Evolutionary conservation across 768 basidiomycete species (phyloP).

Genomic region (Wakefieldia striispora): DNA sequence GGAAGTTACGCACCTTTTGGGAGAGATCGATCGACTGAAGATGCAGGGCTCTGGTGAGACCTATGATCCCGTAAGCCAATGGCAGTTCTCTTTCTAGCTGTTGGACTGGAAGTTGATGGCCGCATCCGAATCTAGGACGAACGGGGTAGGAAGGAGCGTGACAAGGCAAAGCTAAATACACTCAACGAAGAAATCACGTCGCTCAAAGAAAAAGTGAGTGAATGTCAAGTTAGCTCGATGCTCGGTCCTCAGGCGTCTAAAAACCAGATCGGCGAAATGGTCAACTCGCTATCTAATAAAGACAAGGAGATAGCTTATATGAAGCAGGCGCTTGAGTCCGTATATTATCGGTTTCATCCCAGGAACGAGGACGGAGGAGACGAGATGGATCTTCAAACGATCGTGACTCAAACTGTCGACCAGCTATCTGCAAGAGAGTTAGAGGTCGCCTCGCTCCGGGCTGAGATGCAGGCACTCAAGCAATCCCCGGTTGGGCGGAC

Average conservation of each 20-base stretch:
- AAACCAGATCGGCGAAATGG: conserved; percentile 54
- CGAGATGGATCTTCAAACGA: conserved; percentile 62
- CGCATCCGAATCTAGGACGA: conserved; percentile 52
- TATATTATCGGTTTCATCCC: conserved; percentile 74
- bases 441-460: conserved; percentile 52
- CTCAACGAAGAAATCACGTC: conserved; percentile 74
- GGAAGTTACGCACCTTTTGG: conserved; percentile 70
- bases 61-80: conserved; percentile 56
- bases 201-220: conserved; percentile 62
- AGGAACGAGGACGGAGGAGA: conserved; percentile 44
- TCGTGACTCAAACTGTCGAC: conserved; percentile 72
- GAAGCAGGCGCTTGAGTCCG: conserved; percentile 84
- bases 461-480: conserved; percentile 50
- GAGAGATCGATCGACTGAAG: conserved; percentile 64
- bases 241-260: background rate
- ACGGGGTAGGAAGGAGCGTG: conserved; percentile 71
- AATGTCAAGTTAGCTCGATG: background rate
- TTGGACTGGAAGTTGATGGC: background rate
- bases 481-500: conserved; percentile 50
- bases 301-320: conserved; percentile 76
- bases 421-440: conserved; percentile 66
- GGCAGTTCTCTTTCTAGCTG: background rate
- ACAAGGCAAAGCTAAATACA: conserved; percentile 66
- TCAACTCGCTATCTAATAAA: conserved; percentile 45
- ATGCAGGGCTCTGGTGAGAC: conserved; percentile 54